Evolutionary conservation across 1,284 basidiomycete species (phyloP), one percentile per base, ranked within the genome.

Genomic region (Leccinum pachyderme): DNA sequence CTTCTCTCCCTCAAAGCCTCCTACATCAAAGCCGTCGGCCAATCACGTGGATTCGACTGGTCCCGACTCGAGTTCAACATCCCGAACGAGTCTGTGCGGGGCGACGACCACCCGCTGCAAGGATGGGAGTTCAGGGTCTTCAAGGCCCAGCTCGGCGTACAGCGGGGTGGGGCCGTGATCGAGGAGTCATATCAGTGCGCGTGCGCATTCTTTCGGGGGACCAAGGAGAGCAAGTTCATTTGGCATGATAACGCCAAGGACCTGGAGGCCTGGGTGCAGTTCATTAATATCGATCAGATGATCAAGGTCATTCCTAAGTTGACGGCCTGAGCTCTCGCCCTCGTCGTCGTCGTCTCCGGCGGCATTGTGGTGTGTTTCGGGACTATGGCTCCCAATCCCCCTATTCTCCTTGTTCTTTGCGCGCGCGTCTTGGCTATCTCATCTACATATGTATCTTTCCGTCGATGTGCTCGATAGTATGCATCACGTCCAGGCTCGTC

Each of bases 51-150:
- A 1, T 91, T 91, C 68, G 89, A 91, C 72, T 88, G 80, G 73
- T 82, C 84, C 5, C 83, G 89, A 1, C 82, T 92, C 59, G 86
- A 91, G 62, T 89, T 89, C 75, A 81, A 90, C 69, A 80, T 91
- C 48, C 82, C 84, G 0, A 77, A 78, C 29, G 74, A 81, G 57
- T 77, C 70, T 7, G 85, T 84, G 12, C 77, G 71, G 1, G 86
- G 84, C 2, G 90, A 92, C 67, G 81, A 81, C 3, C 78, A 81
- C 51, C 78, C 81, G 0, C 73, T 92, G 1, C 75, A 77, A 18
- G 89, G 90, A 0, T 92, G 89, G 89, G 90, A 92, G 67, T 91
- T 92, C 71, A 81, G 89, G 11, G 75, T 91, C 33, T 92, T 88
- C 77, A 80, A 80, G 57, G 81, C 86, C n/a, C 79, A 81, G 52